Evolutionary conservation across 2,329 filamentous ascomycete genomes (phyloP).

Genomic region (Exophiala xenobiotica): DNA sequence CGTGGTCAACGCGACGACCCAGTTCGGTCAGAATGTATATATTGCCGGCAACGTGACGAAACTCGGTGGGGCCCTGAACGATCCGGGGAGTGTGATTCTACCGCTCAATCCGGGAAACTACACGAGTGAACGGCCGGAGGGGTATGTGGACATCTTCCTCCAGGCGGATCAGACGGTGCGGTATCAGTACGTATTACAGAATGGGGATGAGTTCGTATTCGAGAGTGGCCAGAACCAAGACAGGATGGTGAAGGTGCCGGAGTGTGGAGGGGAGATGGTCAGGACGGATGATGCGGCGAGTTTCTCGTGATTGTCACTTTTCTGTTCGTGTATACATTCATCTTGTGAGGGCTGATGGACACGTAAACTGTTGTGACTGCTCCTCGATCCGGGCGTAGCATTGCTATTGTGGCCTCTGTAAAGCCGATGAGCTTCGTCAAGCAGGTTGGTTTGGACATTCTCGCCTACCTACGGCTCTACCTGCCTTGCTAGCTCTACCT

Average conservation of each 20-base stretch:
- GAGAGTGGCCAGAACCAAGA: slow-evolving; percentile 9
- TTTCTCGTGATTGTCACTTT: too few relatives aligned
- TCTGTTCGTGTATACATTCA: too few relatives aligned
- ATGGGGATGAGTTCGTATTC: slow-evolving; percentile 45
- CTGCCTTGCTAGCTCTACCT: too few relatives aligned
- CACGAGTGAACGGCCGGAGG: slow-evolving; percentile 36
- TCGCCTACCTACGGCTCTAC: too few relatives aligned
- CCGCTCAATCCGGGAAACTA: slow-evolving; percentile 20
- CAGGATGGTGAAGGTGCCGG: slow-evolving; percentile 6
- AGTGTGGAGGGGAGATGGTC: slow-evolving; percentile 9
- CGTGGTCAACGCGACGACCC: slow-evolving; percentile 17
- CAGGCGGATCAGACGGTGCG: slow-evolving; percentile 56
- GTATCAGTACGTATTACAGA: slow-evolving; percentile 69
- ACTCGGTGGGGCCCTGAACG: slow-evolving; percentile 48
- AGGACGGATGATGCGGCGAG: slow-evolving; percentile 11
- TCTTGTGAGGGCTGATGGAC: too few relatives aligned
- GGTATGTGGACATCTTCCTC: slow-evolving; percentile 58
- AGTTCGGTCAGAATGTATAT: slow-evolving; percentile 60
- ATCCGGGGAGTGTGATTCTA: slow-evolving; percentile 11
- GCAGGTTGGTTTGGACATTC: too few relatives aligned
- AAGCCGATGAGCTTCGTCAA: too few relatives aligned
- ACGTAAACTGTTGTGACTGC: too few relatives aligned
- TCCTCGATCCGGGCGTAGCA: too few relatives aligned
- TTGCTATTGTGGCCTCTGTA: too few relatives aligned
- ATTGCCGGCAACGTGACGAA: slow-evolving; percentile 59